Evolutionary conservation across 2,329 filamentous ascomycete genomes (phyloP).

Genomic region (Hymenoscyphus fructigenus): DNA sequence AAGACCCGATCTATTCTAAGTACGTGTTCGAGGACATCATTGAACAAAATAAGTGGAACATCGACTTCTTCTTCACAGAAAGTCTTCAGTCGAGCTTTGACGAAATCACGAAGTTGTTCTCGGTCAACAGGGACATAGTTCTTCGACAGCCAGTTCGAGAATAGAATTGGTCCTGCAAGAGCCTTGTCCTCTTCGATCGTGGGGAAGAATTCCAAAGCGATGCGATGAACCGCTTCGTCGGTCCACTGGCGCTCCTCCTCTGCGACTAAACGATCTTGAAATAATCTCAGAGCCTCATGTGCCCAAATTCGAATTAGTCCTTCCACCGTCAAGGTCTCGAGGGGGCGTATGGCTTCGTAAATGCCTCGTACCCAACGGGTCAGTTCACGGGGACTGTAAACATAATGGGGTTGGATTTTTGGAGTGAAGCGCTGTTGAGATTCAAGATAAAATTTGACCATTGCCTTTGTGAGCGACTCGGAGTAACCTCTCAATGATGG

Average conservation of each 20-base stretch:
- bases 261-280: constrained; percentile 93
- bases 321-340: constrained; percentile 85
- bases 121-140: constrained; percentile 96
- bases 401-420: constrained; percentile 96
- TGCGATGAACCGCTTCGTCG: constrained; percentile 78
- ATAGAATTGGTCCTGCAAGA: constrained; percentile 88
- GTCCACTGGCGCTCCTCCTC: constrained; percentile 97
- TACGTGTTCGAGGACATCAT: constrained; percentile 97
- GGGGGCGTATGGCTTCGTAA: constrained; percentile 91
- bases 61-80: constrained; percentile 99
- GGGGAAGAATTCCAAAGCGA: constrained; percentile 89
- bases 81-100: constrained; percentile 93
- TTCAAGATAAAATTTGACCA: constrained; percentile 95
- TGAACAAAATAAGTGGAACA: constrained; percentile 97
- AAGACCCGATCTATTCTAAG: constrained; percentile 98
- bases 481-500: constrained; percentile 93
- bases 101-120: constrained; percentile 92
- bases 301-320: constrained; percentile 97
- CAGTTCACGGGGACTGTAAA: constrained; percentile 97
- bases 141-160: constrained; percentile 99
- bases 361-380: constrained; percentile 97
- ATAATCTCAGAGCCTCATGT: constrained; percentile 91
- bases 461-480: constrained; percentile 89
- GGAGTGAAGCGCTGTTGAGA: constrained; percentile 94
- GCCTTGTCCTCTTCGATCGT: constrained; percentile 90